Conservation (phyloP, 2,329 filamentous ascomycete species). For the Ramichloridium luteum region DNA sequence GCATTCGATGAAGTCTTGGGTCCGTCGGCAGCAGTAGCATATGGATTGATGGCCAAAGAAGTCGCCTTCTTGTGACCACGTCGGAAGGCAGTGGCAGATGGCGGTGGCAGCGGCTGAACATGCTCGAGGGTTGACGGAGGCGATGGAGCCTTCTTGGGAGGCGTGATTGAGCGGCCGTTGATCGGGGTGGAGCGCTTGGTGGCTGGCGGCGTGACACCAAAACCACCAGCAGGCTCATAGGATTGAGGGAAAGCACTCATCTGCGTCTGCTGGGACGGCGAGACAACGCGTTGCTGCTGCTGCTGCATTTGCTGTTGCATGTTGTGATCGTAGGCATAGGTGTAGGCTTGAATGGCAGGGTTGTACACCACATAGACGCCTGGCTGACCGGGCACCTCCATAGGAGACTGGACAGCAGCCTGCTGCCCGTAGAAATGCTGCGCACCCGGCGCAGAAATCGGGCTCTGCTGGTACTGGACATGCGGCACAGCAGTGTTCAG, state of each 20-base stretch:
- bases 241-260: slow-evolving; percentile 14
- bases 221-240: slow-evolving; percentile 10
- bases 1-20: slow-evolving; percentile 57
- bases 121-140: slow-evolving; percentile 46
- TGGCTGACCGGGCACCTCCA: slow-evolving; percentile 55
- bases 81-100: slow-evolving; percentile 83
- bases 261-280: slow-evolving; percentile 21
- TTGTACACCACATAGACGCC: slow-evolving; percentile 77
- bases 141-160: slow-evolving; percentile 51
- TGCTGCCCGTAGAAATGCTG: slow-evolving; percentile 53
- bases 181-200: slow-evolving; percentile 37
- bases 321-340: slow-evolving; percentile 62
- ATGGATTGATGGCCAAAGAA: slow-evolving; percentile 52
- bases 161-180: slow-evolving; percentile 50
- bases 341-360: slow-evolving; percentile 71
- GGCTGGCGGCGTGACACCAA: slow-evolving; percentile 43
- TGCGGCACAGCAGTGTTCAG: slow-evolving; percentile 36
- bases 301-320: slow-evolving; percentile 37
- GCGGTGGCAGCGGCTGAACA: slow-evolving; percentile 64
- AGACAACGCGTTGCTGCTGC: slow-evolving; percentile 14
- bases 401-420: slow-evolving; percentile 53
- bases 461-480: slow-evolving; percentile 14
- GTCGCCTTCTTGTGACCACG: slow-evolving; percentile 82
- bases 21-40: slow-evolving; percentile 45
- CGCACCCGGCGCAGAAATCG: slow-evolving; percentile 41